A percentile compares a stretch with the other conserved stretches of the same genome.
These are phyloP conservation scores for Euphrasia confusa DNA, from an alignment of 257 asterid species.

Conservation along the genomic window DNA sequence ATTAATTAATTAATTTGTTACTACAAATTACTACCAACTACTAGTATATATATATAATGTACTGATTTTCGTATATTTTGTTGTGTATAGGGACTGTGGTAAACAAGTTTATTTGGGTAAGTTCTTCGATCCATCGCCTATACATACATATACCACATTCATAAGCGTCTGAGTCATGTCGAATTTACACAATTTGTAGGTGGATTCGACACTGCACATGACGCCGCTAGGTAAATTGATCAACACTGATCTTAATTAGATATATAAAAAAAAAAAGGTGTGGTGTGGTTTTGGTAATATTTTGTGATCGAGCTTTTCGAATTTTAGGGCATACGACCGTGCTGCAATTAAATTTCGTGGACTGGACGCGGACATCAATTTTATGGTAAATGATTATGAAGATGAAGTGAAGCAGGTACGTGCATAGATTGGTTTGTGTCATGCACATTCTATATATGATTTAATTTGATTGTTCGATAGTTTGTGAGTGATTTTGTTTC, in stretches of 20 bases:
- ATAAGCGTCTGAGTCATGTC: too few species aligned
- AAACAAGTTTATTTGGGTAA: constrained; percentile 67
- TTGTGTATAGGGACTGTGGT: constrained; percentile 57
- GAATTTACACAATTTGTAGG: constrained; percentile 35
- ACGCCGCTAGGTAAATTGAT: constrained; percentile 64
- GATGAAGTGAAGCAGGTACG: too few species aligned
- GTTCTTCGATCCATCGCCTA: constrained; percentile 14
- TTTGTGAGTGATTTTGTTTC: neutral
- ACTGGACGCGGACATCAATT: constrained; percentile 45
- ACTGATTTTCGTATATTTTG: too few species aligned
- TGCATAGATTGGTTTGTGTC: too few species aligned
- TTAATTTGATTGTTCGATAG: neutral
- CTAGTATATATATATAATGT: too few species aligned
- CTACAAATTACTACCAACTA: too few species aligned
- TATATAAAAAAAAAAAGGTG: neutral
- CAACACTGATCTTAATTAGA: neutral
- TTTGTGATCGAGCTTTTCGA: neutral
- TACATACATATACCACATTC: too few species aligned
- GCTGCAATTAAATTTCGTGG: constrained; percentile 56
- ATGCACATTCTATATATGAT: neutral
- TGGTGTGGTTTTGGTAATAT: neutral
- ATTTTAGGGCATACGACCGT: constrained; percentile 44
- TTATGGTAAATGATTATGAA: constrained; percentile 37
- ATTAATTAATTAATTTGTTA: neutral
- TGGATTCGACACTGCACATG: constrained; percentile 86